Conservation (phyloP, 108 stramenopile genomes). For the Skeletonema marinoi region DNA sequence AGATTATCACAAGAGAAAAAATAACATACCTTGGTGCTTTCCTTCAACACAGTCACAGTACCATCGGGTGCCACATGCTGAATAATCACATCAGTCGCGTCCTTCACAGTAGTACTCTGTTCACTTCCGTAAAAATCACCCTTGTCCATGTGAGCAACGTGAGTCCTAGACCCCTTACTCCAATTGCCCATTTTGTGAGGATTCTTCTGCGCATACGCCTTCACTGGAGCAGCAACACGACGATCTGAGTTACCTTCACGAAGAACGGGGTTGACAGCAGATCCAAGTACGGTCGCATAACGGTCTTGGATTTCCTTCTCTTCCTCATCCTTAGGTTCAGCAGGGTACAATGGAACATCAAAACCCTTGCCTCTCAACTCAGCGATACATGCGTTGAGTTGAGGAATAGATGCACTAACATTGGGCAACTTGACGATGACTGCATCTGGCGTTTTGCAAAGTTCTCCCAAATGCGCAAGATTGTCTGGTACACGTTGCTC, state of each 20-base stretch:
- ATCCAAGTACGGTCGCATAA: constrained; percentile 84
- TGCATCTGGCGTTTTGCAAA: constrained; percentile 81
- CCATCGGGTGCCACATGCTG: constrained; percentile 70
- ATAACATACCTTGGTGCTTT: constrained; percentile 37
- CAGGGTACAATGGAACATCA: constrained; percentile 90
- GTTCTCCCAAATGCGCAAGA: constrained; percentile 80
- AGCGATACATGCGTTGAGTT: constrained; percentile 85
- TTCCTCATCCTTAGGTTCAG: constrained; percentile 71
- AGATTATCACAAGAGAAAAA: not conserved
- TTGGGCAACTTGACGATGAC: constrained; percentile 85
- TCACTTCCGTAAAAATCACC: constrained; percentile 91
- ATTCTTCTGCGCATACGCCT: constrained; percentile 94
- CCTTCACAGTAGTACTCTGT: constrained; percentile 66
- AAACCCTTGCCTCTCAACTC: constrained; percentile 92
- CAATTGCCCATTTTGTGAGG: constrained; percentile 94
- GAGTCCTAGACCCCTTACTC: constrained; percentile 77
- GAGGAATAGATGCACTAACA: constrained; percentile 86
- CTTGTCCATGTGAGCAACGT: constrained; percentile 90
- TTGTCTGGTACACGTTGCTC: constrained; percentile 88
- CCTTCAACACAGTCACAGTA: constrained; percentile 71
- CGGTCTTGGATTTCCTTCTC: constrained; percentile 68
- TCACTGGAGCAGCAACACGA: constrained; percentile 90
- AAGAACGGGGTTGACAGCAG: constrained; percentile 93
- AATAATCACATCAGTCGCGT: constrained; percentile 68
- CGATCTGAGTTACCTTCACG: constrained; percentile 94